Evolutionary conservation across 495 filamentous ascomycete genomes (phyloP).

Genomic region (Hypoxylon perforatum): DNA sequence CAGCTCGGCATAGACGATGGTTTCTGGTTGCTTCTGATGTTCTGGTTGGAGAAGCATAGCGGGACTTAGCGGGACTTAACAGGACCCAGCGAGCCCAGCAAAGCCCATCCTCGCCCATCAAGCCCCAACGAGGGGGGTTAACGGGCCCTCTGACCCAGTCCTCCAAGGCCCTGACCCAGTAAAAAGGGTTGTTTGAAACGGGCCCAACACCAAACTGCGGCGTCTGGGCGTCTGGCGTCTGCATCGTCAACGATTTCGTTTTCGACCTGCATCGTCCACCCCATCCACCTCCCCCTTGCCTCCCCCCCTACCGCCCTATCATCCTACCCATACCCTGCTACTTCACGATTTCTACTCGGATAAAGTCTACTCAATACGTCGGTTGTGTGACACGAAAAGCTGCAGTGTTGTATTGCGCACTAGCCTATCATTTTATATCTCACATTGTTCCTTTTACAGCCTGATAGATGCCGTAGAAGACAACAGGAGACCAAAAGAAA

Average conservation of each 20-base stretch:
- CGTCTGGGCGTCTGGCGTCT: slow-evolving; percentile 7
- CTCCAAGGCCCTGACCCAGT: neutral
- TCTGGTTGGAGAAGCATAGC: slow-evolving; percentile 18
- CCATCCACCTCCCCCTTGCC: neutral
- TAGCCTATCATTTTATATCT: slow-evolving; percentile 27
- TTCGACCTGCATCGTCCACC: too few species aligned
- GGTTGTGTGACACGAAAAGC: slow-evolving; percentile 13
- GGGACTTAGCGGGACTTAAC: too few species aligned
- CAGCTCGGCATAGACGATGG: slow-evolving; percentile 9
- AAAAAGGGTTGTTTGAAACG: slow-evolving; percentile 20
- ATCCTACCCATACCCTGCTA: neutral
- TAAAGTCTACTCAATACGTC: slow-evolving; percentile 17
- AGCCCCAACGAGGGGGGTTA: too few species aligned
- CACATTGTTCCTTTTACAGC: slow-evolving; percentile 25
- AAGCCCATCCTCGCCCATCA: too few species aligned
- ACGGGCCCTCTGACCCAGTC: too few species aligned
- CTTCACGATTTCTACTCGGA: slow-evolving; percentile 19
- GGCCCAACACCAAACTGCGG: slow-evolving; percentile 20
- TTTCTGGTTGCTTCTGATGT: too few species aligned
- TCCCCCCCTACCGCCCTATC: neutral
- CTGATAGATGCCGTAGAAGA: slow-evolving; percentile 26
- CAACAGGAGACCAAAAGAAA: slow-evolving; percentile 11
- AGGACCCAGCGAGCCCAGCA: too few species aligned
- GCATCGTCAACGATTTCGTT: too few species aligned
- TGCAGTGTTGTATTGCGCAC: slow-evolving; percentile 12